phyloP scores from a whole-genome alignment of 129 eudicot species.

The Centaurea solstitialis region DNA sequence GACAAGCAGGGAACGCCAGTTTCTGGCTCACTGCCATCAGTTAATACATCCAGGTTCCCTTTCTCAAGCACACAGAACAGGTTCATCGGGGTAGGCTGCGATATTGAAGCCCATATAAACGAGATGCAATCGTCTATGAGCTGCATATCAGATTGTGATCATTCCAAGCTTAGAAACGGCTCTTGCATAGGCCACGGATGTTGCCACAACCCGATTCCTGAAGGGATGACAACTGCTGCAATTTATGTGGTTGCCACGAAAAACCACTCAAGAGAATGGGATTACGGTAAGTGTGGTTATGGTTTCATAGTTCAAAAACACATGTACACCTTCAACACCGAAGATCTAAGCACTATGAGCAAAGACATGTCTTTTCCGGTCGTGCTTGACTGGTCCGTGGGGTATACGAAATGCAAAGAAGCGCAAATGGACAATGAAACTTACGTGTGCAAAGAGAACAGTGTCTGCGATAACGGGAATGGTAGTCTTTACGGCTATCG shows the following conservation, averaged over 20 bases:
- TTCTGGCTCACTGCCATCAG: neutral
- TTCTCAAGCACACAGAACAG: slow-evolving; percentile 14
- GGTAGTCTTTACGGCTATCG: slow-evolving; percentile 12
- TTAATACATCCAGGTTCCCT: slow-evolving; percentile 16
- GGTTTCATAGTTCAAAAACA: slow-evolving; percentile 26
- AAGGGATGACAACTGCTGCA: neutral
- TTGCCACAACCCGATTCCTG: neutral
- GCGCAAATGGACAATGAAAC: slow-evolving; percentile 20
- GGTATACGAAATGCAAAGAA: slow-evolving; percentile 20
- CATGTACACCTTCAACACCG: neutral
- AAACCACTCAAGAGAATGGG: neutral
- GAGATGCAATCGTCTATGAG: neutral
- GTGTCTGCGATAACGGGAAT: neutral
- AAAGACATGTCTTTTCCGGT: neutral
- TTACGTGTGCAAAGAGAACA: slow-evolving; percentile 17
- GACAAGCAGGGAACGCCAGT: neutral
- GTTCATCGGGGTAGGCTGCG: slow-evolving; percentile 14
- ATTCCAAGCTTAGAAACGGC: neutral
- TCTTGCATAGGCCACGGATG: neutral
- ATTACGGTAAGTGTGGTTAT: slow-evolving; percentile 7
- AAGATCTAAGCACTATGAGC: neutral
- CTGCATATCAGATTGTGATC: neutral
- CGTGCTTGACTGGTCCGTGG: slow-evolving; percentile 28
- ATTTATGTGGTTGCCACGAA: neutral
- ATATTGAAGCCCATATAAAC: neutral